Conservation (phyloP, 768 basidiomycete species). For the Boletus rubroflammeus region DNA sequence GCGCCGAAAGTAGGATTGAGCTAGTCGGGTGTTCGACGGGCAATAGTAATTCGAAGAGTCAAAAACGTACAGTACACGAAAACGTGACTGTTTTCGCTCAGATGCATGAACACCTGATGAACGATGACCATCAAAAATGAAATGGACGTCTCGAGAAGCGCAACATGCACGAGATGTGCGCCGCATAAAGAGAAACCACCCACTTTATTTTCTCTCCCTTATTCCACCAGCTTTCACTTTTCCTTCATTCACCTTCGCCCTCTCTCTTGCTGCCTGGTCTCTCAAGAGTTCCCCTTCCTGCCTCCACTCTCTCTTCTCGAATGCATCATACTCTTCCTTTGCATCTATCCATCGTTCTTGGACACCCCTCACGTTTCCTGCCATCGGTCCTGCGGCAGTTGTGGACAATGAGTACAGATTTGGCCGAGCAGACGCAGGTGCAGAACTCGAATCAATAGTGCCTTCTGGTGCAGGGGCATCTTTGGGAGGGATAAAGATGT, state of each 20-base stretch:
- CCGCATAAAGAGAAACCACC: background rate
- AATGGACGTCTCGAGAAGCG: background rate
- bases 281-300: conserved; percentile 56
- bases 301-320: conserved; percentile 74
- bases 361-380: conserved; percentile 64
- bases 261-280: conserved; percentile 21
- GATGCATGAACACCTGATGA: background rate
- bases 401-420: conserved; percentile 70
- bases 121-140: background rate
- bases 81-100: background rate
- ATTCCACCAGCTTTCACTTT: conserved; percentile 15
- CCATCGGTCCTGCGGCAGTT: conserved; percentile 53
- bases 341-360: conserved; percentile 96
- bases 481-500: conserved; percentile 72
- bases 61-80: background rate
- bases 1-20: background rate
- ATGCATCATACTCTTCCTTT: conserved; percentile 76
- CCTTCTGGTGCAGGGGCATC: conserved; percentile 32
- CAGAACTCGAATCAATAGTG: conserved; percentile 27
- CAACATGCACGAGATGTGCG: background rate
- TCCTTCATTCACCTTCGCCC: background rate
- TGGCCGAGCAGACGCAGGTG: conserved; percentile 44
- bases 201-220: conserved; percentile 28
- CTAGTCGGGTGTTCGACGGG: background rate
- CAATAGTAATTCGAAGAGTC: background rate